A percentile compares a stretch with the other conserved stretches of the same genome.
phyloP scores from a whole-genome alignment of 2,329 filamentous ascomycete genomes.

The Didymella keratinophila region DNA sequence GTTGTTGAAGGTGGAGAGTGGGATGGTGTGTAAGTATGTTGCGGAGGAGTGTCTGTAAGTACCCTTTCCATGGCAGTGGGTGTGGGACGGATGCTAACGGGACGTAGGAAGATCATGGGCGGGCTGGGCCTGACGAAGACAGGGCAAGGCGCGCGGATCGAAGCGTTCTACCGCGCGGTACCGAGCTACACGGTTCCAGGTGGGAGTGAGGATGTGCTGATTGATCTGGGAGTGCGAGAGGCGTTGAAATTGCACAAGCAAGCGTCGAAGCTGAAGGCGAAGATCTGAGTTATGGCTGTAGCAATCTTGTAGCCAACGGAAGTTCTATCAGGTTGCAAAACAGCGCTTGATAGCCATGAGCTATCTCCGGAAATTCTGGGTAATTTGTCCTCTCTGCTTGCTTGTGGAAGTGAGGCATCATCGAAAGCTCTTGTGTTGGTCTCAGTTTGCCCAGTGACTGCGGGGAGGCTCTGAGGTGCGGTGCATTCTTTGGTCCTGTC shows the following conservation, averaged over 20 bases:
- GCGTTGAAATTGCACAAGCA: constrained; percentile 39
- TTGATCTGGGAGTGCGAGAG: constrained; percentile 41
- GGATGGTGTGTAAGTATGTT: constrained; percentile 39
- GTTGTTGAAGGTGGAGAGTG: constrained; percentile 36
- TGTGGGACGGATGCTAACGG: not conserved
- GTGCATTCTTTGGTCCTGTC: too few species aligned
- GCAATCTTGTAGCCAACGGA: too few species aligned
- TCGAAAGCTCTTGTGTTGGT: too few species aligned
- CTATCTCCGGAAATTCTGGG: too few species aligned
- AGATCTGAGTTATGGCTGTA: constrained; percentile 15
- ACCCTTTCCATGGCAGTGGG: too few species aligned
- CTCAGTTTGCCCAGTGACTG: too few species aligned
- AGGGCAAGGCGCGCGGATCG: constrained; percentile 39
- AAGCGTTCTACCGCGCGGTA: constrained; percentile 36
- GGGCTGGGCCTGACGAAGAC: constrained; percentile 38
- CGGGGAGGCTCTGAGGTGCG: too few species aligned
- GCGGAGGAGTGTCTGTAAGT: constrained; percentile 40
- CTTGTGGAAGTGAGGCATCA: too few species aligned
- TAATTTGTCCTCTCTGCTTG: too few species aligned
- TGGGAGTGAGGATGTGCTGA: constrained; percentile 40
- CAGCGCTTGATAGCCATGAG: too few species aligned
- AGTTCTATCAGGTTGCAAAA: too few species aligned
- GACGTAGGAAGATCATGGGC: constrained; percentile 12
- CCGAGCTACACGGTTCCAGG: constrained; percentile 37
- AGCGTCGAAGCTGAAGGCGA: constrained; percentile 35